Conservation (phyloP, 163 green algal genomes). For the Scenedesmus sp. region DNA sequence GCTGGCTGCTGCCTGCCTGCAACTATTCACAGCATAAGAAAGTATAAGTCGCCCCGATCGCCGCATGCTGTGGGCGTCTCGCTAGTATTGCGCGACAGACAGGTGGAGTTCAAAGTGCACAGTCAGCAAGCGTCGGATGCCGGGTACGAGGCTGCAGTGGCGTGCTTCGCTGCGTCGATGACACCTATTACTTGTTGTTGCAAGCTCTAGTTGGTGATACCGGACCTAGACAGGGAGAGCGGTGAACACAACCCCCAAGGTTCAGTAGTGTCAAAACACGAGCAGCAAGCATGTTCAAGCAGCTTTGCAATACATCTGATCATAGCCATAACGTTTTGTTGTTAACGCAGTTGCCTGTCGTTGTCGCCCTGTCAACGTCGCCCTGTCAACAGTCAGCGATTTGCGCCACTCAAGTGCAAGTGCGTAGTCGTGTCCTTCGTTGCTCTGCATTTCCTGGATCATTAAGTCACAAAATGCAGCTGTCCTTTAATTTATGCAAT, state of each 20-base stretch:
- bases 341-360: neutral
- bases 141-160: neutral
- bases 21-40: neutral
- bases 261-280: constrained; percentile 27
- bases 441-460: neutral
- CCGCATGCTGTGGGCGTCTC: neutral
- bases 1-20: neutral
- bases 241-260: neutral
- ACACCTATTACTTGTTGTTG: neutral
- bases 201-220: neutral
- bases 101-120: constrained; percentile 17
- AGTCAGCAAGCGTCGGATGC: constrained; percentile 44
- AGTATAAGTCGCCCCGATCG: neutral
- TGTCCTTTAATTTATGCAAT: neutral
- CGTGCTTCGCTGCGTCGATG: neutral
- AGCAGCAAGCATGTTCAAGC: constrained; percentile 8
- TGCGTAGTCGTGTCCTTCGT: neutral
- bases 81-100: neutral
- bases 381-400: neutral
- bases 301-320: neutral
- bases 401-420: neutral
- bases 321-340: neutral
- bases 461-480: neutral
- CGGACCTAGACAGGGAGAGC: neutral
- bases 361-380: too few species aligned